Base-by-base conservation (phyloP, 768 basidiomycete genomes). In the Hortiboletus flavorubellus region DNA sequence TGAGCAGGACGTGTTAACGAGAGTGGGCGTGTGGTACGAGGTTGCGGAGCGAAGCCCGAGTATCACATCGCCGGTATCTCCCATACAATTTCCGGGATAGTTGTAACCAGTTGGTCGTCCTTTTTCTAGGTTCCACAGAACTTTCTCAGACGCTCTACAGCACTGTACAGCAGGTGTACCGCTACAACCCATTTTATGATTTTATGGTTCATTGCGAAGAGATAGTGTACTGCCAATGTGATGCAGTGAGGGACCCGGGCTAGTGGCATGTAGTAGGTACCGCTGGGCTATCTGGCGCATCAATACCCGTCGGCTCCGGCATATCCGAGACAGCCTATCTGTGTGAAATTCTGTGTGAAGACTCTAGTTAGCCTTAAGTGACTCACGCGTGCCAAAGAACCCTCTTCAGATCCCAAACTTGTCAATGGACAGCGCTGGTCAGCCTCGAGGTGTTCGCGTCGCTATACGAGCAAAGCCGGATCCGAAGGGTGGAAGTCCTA, bases 1-100 rank as follows among this genome's bases (percentile, higher is more conserved):
- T 18, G 58, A 56, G 49, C 52, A 38, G 41, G 66, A 67, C 42
- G 29, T 58, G 18, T 41, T 67, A 58, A 66, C 67, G 26, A 56
- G 26, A 38, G 15, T 38, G 40, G 64, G 56, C 15, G 64, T 67
- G 14, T 68, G 67, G 64, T 8, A 42, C 2, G 52, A 52, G 5
- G 5, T 35, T 16, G 30, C 37, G 16, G 56, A 55, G 9, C 21
- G 5, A 1, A 50, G 58, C 16, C 45, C 54, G 11, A 30, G 12
- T 8, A 23, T 39, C n/a, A 5, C 29, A 2, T 29, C 41, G 2
- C 35, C 45, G 11, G 4, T n/a, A n/a, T 54, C 46, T 7, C 40
- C 54, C 14, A 40, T 14, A 16, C 45, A 40, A n/a, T 34, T n/a
- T 15, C 9, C n/a, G 14, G 21, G 41, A 29, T 4, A 29, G 6